phyloP scores from a whole-genome alignment of 2,329 filamentous ascomycete species.

The Thielaviopsis populi region DNA sequence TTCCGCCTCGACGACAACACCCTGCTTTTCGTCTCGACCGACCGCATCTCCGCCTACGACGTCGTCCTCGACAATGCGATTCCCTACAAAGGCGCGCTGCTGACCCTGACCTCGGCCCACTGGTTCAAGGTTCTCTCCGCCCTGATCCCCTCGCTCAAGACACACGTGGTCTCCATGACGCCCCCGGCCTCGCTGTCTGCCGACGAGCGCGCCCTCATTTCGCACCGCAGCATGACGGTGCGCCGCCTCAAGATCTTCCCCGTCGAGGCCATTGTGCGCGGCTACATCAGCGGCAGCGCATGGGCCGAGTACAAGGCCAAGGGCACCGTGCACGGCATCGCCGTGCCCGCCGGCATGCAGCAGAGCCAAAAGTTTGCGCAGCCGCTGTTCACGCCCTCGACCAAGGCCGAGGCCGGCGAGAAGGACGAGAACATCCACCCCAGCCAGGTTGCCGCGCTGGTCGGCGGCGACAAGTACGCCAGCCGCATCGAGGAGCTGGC shows the following conservation, averaged over 20 bases:
- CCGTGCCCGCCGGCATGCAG: constrained; percentile 49
- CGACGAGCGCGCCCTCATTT: constrained; percentile 37
- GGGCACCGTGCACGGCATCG: constrained; percentile 68
- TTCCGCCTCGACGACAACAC: constrained; percentile 48
- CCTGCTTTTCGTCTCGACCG: constrained; percentile 70
- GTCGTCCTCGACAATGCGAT: constrained; percentile 65
- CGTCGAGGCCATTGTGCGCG: constrained; percentile 68
- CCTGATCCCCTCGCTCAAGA: constrained; percentile 33
- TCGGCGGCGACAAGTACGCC: constrained; percentile 24
- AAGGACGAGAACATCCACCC: constrained; percentile 78
- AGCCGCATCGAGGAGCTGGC: constrained; percentile 23
- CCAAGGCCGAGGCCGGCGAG: constrained; percentile 65
- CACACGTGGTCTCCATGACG: constrained; percentile 36
- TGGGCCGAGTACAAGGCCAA: constrained; percentile 60
- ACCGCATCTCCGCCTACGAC: constrained; percentile 92
- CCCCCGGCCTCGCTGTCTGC: constrained; percentile 26
- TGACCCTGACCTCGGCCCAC: constrained; percentile 33
- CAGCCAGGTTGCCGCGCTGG: constrained; percentile 41
- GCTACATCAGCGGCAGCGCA: constrained; percentile 75
- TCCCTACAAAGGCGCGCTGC: constrained; percentile 37
- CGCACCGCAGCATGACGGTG: constrained; percentile 62
- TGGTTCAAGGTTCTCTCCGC: constrained; percentile 38
- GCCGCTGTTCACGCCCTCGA: constrained; percentile 59
- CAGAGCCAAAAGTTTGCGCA: constrained; percentile 55
- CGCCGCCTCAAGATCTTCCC: constrained; percentile 60